phyloP scores from a whole-genome alignment of 1,139 yeast species.

The Saccharomyces hybrid region DNA sequence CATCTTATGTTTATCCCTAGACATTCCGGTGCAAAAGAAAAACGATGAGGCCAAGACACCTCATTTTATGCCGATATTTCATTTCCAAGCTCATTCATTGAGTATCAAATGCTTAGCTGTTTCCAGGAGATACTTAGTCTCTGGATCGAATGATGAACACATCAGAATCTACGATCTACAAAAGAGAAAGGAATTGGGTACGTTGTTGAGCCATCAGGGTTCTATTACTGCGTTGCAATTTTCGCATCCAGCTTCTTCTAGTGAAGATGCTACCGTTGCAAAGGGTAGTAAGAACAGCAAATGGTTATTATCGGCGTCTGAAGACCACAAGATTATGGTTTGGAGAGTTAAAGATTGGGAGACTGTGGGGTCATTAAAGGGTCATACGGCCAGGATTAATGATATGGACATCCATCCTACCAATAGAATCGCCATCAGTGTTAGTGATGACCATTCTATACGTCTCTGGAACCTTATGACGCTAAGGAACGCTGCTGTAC shows the following conservation, averaged over 20 bases:
- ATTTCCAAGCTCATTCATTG: slow-evolving; percentile 87
- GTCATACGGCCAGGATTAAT: slow-evolving; percentile 68
- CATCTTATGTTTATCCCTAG: slow-evolving; percentile 70
- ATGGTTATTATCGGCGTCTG: slow-evolving; percentile 88
- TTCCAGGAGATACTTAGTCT: slow-evolving; percentile 77
- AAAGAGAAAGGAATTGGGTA: slow-evolving; percentile 89
- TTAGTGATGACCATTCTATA: slow-evolving; percentile 74
- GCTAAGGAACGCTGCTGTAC: slow-evolving; percentile 83
- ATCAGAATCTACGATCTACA: slow-evolving; percentile 90
- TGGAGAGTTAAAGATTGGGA: slow-evolving; percentile 99
- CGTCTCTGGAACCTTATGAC: slow-evolving; percentile 96
- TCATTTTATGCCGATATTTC: slow-evolving; percentile 86
- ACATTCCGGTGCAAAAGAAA: slow-evolving; percentile 33
- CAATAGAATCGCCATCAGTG: slow-evolving; percentile 87
- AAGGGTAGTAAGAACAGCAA: slow-evolving; percentile 41
- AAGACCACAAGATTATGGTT: slow-evolving; percentile 79
- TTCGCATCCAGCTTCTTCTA: slow-evolving; percentile 32
- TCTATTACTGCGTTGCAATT: slow-evolving; percentile 75
- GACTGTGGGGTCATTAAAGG: slow-evolving; percentile 76
- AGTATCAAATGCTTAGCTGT: slow-evolving; percentile 80
- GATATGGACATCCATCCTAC: slow-evolving; percentile 87
- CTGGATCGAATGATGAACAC: slow-evolving; percentile 95
- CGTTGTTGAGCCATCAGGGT: slow-evolving; percentile 83
- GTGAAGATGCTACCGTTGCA: slow-evolving; percentile 24
- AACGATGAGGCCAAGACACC: slow-evolving; percentile 32